Evolutionary conservation across 1,139 yeast genomes (phyloP).

Genomic region (Arxiozyma bovina): DNA sequence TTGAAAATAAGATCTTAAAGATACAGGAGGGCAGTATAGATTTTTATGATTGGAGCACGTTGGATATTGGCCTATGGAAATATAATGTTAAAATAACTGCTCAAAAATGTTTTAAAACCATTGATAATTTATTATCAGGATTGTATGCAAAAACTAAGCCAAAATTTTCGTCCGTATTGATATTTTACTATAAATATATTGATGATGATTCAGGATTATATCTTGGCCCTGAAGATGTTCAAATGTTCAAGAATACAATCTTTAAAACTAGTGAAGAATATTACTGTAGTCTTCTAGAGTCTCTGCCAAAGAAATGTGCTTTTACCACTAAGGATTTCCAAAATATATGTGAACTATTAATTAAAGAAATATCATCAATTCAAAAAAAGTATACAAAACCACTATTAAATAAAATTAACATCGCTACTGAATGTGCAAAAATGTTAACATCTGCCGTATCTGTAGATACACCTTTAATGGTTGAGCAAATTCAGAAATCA

Average conservation of each 20-base stretch:
- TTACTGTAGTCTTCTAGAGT: slow-evolving; percentile 48
- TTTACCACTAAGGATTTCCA: slow-evolving; percentile 51
- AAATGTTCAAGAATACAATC: slow-evolving; percentile 41
- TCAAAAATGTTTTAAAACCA: slow-evolving; percentile 39
- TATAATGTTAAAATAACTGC: slow-evolving; percentile 42
- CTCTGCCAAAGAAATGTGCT: slow-evolving; percentile 58
- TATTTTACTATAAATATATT: slow-evolving; percentile 44
- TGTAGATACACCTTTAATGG: slow-evolving; percentile 54
- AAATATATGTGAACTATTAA: slow-evolving; percentile 49
- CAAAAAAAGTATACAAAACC: slow-evolving; percentile 58
- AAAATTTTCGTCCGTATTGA: slow-evolving; percentile 48
- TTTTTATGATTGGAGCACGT: slow-evolving; percentile 42
- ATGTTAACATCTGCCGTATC: slow-evolving; percentile 54
- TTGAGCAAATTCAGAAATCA: slow-evolving; percentile 46
- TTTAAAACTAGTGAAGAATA: slow-evolving; percentile 48
- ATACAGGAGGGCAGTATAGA: slow-evolving; percentile 39
- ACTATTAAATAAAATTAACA: slow-evolving; percentile 48
- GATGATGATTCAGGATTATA: slow-evolving; percentile 39
- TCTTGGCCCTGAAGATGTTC: slow-evolving; percentile 43
- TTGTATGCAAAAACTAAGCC: slow-evolving; percentile 50
- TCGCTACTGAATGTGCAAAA: slow-evolving; percentile 48
- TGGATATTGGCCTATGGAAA: slow-evolving; percentile 48
- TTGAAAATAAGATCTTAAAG: slow-evolving; percentile 28
- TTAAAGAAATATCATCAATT: slow-evolving; percentile 42
- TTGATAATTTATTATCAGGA: slow-evolving; percentile 39